Percentiles rank a stretch among this genome's conserved stretches.
Evolutionary conservation across 192 early-diverging fungal species (phyloP).

Genomic region (Coemansia sp.): DNA sequence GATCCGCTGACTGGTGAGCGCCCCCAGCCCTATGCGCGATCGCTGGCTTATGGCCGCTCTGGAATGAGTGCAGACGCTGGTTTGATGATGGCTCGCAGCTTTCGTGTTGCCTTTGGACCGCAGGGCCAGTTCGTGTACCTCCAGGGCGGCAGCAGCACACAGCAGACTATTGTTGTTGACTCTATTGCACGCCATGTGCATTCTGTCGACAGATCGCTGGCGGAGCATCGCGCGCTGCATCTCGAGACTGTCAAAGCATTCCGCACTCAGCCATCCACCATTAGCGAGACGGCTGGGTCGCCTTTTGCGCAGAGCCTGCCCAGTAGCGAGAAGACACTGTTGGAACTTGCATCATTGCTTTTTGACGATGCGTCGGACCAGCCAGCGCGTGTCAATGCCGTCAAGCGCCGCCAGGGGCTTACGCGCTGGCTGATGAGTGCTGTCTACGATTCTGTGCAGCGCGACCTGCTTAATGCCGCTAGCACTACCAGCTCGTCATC

Average conservation of each 20-base stretch:
- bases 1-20: slow-evolving; percentile 20
- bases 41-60: slow-evolving; percentile 50
- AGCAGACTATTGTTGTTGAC: slow-evolving; percentile 49
- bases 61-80: slow-evolving; percentile 70
- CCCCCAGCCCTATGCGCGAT: slow-evolving; percentile 34
- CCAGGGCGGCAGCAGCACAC: slow-evolving; percentile 8
- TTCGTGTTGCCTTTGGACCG: slow-evolving; percentile 84
- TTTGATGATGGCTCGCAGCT: slow-evolving; percentile 78
- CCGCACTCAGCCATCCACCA: not conserved
- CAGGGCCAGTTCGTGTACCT: slow-evolving; percentile 67
- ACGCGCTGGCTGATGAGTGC: slow-evolving; percentile 68
- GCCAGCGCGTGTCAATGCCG: slow-evolving; percentile 23
- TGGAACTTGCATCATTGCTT: slow-evolving; percentile 41
- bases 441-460: slow-evolving; percentile 55
- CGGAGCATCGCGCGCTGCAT: slow-evolving; percentile 15
- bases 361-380: slow-evolving; percentile 23
- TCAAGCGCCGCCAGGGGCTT: slow-evolving; percentile 60
- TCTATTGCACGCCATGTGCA: slow-evolving; percentile 41
- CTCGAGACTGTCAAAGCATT: slow-evolving; percentile 14
- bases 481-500: slow-evolving; percentile 9
- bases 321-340: slow-evolving; percentile 16
- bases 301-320: not conserved
- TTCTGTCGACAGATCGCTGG: not conserved
- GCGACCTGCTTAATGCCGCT: slow-evolving; percentile 37
- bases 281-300: not conserved